These are phyloP conservation scores for Russula ochroleuca DNA, from an alignment of 768 basidiomycete genomes.

Conservation along the genomic window DNA sequence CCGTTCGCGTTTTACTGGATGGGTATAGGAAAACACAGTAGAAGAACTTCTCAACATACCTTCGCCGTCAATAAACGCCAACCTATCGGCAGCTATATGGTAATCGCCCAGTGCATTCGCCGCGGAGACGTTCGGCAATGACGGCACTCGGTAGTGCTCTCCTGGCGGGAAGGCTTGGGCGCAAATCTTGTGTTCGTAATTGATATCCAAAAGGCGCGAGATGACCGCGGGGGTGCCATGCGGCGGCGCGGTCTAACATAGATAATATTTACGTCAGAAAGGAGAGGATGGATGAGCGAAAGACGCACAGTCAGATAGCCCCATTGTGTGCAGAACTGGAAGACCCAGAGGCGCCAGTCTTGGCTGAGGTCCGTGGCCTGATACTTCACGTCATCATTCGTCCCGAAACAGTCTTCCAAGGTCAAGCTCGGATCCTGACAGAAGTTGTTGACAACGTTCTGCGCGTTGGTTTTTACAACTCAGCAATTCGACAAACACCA, in stretches of 20 bases:
- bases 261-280: not conserved
- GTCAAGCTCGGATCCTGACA: conserved; percentile 39
- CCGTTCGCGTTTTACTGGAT: not conserved
- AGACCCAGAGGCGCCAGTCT: conserved; percentile 83
- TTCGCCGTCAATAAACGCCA: conserved; percentile 89
- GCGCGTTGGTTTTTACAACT: not conserved
- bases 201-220: conserved; percentile 68
- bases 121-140: conserved; percentile 69
- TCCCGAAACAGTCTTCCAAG: conserved; percentile 80
- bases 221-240: conserved; percentile 67
- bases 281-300: not conserved
- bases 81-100: conserved; percentile 67
- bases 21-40: not conserved
- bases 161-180: conserved; percentile 73
- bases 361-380: conserved; percentile 58
- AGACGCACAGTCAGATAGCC: conserved; percentile 79
- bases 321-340: conserved; percentile 95
- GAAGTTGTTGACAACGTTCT: conserved; percentile 21
- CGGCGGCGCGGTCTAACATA: conserved; percentile 63
- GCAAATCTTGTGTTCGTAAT: conserved; percentile 66
- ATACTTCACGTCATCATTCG: conserved; percentile 63
- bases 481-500: not conserved
- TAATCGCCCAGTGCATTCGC: conserved; percentile 88
- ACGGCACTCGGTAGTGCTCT: conserved; percentile 64
- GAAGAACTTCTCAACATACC: conserved; percentile 36